Evolutionary conservation across 495 filamentous ascomycete genomes (phyloP), one percentile per base, ranked within the genome.

Genomic region (Physcia stellaris): DNA sequence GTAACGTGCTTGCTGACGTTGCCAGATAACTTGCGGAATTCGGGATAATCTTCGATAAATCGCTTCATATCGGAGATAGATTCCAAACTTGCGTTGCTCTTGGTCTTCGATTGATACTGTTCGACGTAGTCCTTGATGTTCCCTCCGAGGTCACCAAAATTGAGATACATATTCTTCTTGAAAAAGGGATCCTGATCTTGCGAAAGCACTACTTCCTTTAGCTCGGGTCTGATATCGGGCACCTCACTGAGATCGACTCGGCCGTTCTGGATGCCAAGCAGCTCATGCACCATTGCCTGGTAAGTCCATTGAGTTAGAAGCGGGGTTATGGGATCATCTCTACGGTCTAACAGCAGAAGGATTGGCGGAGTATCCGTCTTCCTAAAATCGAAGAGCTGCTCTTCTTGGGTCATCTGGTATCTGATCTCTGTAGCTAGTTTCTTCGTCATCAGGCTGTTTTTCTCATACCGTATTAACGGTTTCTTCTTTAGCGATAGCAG

Each of bases 111-210:
- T 49, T 95, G 90, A 54, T 94, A 96, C 46, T 95, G 90, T 55
- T 92, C 85, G 42, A 98, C 90, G 56, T 96, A 96, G 43, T 95
- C 87, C 55, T 96, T 96, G 56, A 95, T 95, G 53, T 94, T 96
- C 37, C 90, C 83, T 16, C 90, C 90, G 15, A 98, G 71, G 46
- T 98, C 90, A 29, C 90, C 90, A 56, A 96, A 98, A 51, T 98
- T 98, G 49, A 94, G 77, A 51, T 86, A 98, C 92, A 98, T 96
- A 56, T 98, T 98, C 63, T 94, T 95, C 61, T 95, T 94, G 63
- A 96, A 98, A 63, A 98, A 98, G 0, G 90, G 92, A 52, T 98
- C 90, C 56, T 96, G 92, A 45, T 96, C 92, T 58, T 92, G 92
- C 1, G 88, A 94, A 15, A 98, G 63, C 9, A 94, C 87, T 41